Conservation (phyloP, 169 alveolate genomes). For the Sarcocystis neurona region DNA sequence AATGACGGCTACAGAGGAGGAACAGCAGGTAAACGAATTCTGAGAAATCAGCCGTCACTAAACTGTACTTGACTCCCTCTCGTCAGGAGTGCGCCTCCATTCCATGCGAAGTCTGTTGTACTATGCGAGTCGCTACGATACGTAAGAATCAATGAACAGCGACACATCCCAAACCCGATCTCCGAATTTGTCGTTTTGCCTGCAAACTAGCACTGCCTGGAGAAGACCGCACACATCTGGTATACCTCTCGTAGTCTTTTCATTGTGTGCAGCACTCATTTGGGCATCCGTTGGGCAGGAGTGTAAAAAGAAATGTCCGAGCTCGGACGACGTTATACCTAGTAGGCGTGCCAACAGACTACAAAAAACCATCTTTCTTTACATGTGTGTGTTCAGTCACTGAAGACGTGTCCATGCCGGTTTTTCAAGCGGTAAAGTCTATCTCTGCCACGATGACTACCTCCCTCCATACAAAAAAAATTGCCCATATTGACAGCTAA, state of each 20-base stretch:
- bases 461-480: not conserved
- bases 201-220: not conserved
- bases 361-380: too few species aligned
- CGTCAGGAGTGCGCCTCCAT: conserved; percentile 12
- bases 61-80: not conserved
- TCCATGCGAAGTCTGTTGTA: conserved; percentile 26
- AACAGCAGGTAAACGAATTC: not conserved
- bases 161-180: too few species aligned
- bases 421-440: conserved; percentile 16
- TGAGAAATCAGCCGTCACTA: not conserved
- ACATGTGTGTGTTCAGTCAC: not conserved
- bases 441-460: not conserved
- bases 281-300: conserved; percentile 2
- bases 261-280: not conserved
- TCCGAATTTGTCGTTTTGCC: not conserved
- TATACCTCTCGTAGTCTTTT: not conserved
- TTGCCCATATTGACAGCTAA: not conserved
- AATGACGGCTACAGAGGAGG: not conserved
- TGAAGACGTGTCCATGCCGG: conserved; percentile 29
- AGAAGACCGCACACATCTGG: conserved; percentile 33
- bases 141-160: not conserved
- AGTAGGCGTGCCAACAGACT: not conserved
- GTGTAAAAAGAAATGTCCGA: conserved; percentile 28
- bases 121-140: not conserved
- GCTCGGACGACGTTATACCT: not conserved